phyloP scores from a whole-genome alignment of 371 early-diverging fungal species.

The Amoeboaphelidium protococcarum region DNA sequence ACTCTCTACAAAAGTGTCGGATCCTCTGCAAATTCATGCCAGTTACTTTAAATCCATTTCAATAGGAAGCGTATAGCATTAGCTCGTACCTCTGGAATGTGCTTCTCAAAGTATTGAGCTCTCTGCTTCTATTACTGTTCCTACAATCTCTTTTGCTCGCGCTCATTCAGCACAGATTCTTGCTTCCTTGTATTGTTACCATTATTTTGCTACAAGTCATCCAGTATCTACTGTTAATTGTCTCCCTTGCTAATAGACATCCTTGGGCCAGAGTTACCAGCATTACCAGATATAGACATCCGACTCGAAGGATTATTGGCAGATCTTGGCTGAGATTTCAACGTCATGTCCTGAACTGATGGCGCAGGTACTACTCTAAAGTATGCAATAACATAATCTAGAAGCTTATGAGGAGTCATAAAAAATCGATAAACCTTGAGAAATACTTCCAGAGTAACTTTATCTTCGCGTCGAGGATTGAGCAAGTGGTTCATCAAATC shows the following conservation, averaged over 20 bases:
- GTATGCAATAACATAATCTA: not conserved
- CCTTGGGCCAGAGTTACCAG: too few relatives aligned
- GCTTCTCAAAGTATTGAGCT: slow-evolving; percentile 7
- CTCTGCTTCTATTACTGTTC: not conserved
- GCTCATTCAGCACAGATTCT: too few relatives aligned
- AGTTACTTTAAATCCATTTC: slow-evolving; percentile 19
- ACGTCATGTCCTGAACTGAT: too few relatives aligned
- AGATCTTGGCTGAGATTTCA: too few relatives aligned
- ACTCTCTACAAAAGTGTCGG: slow-evolving; percentile 8
- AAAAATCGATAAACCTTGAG: not conserved
- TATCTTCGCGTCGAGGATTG: not conserved
- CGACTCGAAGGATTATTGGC: too few relatives aligned
- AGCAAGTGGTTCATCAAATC: not conserved
- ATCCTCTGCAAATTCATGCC: slow-evolving; percentile 19
- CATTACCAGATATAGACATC: too few relatives aligned
- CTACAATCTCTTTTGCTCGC: not conserved
- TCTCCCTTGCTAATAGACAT: too few relatives aligned
- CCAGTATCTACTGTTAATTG: too few relatives aligned
- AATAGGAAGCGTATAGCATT: slow-evolving; percentile 13
- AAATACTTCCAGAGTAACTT: not conserved
- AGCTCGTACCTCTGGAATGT: slow-evolving; percentile 11
- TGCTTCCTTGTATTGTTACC: too few relatives aligned
- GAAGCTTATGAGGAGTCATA: not conserved
- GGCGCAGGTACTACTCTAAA: not conserved
- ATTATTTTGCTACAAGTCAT: too few relatives aligned